phyloP scores from a whole-genome alignment of 2,329 filamentous ascomycete genomes.

The Fusarium sterilihyphosum region DNA sequence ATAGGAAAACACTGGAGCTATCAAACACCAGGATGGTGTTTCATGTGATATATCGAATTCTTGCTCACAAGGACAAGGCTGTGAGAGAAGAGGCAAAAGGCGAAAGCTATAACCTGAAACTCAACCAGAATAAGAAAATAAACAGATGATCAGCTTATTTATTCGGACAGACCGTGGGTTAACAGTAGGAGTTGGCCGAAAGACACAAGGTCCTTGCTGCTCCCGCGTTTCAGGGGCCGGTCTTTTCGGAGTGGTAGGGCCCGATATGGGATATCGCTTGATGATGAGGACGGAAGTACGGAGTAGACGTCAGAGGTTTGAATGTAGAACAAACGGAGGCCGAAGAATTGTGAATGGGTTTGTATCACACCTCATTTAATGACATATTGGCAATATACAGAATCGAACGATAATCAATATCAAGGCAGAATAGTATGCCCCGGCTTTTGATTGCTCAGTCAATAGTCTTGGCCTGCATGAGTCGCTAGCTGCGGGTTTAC shows the following conservation, averaged over 20 bases:
- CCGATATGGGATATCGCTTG: slow-evolving; percentile 1
- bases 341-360: neutral
- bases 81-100: neutral
- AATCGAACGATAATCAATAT: slow-evolving; percentile 7
- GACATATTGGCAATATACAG: slow-evolving; percentile 17
- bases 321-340: neutral
- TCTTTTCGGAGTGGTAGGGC: slow-evolving; percentile 1
- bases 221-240: slow-evolving; percentile 21
- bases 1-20: neutral
- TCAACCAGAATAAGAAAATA: slow-evolving; percentile 7
- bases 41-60: slow-evolving; percentile 21
- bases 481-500: slow-evolving; percentile 21
- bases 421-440: neutral
- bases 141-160: slow-evolving; percentile 1
- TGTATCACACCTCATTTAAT: slow-evolving; percentile 10
- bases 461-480: slow-evolving; percentile 30
- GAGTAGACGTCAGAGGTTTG: neutral
- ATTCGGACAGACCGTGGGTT: slow-evolving; percentile 2
- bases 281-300: neutral
- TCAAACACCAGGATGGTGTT: neutral
- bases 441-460: slow-evolving; percentile 7
- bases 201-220: neutral
- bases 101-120: slow-evolving; percentile 29
- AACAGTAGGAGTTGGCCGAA: neutral
- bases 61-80: slow-evolving; percentile 5